Evolutionary conservation across 768 basidiomycete species (phyloP).

Genomic region (Boletus rex-veris): DNA sequence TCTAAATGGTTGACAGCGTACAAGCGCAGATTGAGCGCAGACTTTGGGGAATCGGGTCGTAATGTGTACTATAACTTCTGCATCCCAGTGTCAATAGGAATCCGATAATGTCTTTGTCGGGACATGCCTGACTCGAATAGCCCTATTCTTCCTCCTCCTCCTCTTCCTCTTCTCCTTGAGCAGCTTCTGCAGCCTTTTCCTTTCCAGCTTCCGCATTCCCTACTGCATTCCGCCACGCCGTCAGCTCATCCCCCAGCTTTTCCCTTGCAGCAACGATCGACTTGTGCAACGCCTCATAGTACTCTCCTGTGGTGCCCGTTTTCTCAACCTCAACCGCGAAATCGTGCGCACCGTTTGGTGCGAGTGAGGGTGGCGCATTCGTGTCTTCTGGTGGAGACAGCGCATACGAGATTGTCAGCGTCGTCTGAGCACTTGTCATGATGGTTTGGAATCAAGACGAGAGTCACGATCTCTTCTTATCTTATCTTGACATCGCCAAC

Average conservation of each 20-base stretch:
- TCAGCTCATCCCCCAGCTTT: constrained; percentile 63
- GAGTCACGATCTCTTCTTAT: constrained; percentile 14
- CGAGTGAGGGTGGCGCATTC: constrained; percentile 19
- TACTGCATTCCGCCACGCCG: constrained; percentile 70
- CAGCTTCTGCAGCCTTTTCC: constrained; percentile 44
- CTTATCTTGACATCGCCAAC: constrained; percentile 19
- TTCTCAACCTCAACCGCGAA: constrained; percentile 26
- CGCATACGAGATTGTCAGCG: constrained; percentile 20
- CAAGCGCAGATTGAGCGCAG: not conserved
- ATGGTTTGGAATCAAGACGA: not conserved
- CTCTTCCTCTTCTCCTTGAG: constrained; percentile 45
- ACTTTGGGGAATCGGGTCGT: not conserved
- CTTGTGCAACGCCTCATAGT: constrained; percentile 49
- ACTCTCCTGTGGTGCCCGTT: constrained; percentile 19
- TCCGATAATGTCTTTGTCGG: not conserved
- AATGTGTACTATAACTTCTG: not conserved
- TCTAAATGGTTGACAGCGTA: constrained; percentile 9
- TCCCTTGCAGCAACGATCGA: constrained; percentile 52
- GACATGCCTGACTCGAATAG: not conserved
- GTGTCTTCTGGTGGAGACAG: constrained; percentile 22
- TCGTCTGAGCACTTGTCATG: constrained; percentile 13
- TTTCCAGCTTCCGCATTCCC: constrained; percentile 62
- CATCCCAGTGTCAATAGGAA: not conserved
- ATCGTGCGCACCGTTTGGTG: constrained; percentile 20
- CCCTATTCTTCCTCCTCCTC: constrained; percentile 38